Percentiles rank a stretch among this genome's conserved stretches.
Evolutionary conservation across 352 stramenopile genomes (phyloP).

Genomic region (Phytophthora quininea): DNA sequence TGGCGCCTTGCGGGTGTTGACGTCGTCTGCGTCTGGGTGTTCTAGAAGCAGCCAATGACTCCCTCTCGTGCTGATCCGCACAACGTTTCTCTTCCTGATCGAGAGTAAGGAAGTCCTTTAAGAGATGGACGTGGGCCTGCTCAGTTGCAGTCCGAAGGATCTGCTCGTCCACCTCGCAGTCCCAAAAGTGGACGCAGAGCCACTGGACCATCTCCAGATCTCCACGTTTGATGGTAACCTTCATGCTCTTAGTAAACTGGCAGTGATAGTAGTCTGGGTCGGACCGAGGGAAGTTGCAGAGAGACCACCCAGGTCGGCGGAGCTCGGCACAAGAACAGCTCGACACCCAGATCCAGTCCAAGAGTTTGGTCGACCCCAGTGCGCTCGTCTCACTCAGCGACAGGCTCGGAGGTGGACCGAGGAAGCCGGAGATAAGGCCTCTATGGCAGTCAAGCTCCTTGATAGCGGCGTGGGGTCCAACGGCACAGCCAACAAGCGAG

Average conservation of each 20-base stretch:
- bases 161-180: not conserved
- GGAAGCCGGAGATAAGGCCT: not conserved
- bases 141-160: no score
- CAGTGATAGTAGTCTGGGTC: constrained; percentile 7
- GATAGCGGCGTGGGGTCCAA: no score
- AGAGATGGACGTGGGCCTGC: no score
- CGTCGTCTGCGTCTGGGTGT: no score
- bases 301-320: not conserved
- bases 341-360: constrained; percentile 9
- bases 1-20: no score
- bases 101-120: no score
- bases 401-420: not conserved
- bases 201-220: constrained; percentile 7
- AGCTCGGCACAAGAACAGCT: not conserved
- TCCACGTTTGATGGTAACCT: not conserved
- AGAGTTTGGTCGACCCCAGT: not conserved
- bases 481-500: no score
- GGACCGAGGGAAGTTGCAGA: constrained; percentile 8
- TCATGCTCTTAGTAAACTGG: not conserved
- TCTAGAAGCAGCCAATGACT: no score
- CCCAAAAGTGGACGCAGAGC: constrained; percentile 4
- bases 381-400: constrained; percentile 1
- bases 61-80: no score
- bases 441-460: no score
- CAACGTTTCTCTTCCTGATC: no score